Evolutionary conservation across 176 grass and related monocot species (phyloP).

Genomic region (Ensete glaucum): DNA sequence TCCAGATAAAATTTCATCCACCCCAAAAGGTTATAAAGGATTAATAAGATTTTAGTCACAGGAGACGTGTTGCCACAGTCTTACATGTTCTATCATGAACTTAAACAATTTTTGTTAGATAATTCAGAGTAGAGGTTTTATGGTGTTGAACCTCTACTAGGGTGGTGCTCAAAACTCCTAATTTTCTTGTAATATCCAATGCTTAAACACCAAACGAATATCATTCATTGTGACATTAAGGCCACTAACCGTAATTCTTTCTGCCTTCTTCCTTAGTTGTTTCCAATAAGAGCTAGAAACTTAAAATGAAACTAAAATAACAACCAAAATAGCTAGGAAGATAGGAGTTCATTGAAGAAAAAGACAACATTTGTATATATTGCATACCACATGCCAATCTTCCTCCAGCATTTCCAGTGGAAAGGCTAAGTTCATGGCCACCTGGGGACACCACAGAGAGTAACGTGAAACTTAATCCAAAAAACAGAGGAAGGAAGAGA

Average conservation of each 20-base stretch:
- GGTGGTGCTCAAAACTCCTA: not conserved
- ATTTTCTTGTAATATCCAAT: not conserved
- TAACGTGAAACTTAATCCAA: not conserved
- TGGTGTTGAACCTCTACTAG: not conserved
- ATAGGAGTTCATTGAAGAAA: not conserved
- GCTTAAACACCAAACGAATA: not conserved
- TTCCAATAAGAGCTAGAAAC: not conserved
- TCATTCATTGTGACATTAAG: not conserved
- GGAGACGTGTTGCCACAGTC: too few species aligned
- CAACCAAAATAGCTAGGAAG: not conserved
- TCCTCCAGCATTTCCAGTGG: conserved; percentile 95
- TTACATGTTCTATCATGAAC: too few species aligned
- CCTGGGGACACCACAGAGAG: conserved; percentile 33
- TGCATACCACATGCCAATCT: conserved; percentile 86
- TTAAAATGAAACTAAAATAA: not conserved
- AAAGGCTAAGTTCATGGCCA: conserved; percentile 90
- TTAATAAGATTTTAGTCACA: too few species aligned
- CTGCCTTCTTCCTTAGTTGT: not conserved
- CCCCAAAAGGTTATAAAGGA: not conserved
- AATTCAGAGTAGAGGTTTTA: not conserved
- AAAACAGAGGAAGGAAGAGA: not conserved
- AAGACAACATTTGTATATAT: not conserved
- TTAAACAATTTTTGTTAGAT: not conserved
- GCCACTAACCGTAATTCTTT: not conserved
- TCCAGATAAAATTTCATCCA: not conserved